phyloP scores from a whole-genome alignment of 306 rosid genomes.

The Datisca glomerata region DNA sequence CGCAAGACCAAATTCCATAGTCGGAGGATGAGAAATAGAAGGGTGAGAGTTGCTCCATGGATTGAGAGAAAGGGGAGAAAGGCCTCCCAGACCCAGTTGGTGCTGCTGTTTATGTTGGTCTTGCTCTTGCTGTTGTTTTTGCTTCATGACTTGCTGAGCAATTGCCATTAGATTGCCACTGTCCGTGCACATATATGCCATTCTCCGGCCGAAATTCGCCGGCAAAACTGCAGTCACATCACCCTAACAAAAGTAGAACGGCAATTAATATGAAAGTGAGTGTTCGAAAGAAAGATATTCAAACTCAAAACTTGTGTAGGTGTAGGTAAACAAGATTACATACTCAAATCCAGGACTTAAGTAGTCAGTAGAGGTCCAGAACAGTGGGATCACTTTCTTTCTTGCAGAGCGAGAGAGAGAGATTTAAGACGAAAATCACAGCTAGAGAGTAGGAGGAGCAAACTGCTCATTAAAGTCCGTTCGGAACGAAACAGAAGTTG shows the following conservation, averaged over 20 bases:
- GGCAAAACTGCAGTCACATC: constrained; percentile 34
- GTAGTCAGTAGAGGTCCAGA: too few relatives aligned
- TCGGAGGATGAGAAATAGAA: constrained; percentile 13
- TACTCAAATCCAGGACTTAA: too few relatives aligned
- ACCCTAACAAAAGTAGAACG: constrained; percentile 9
- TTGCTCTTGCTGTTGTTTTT: constrained; percentile 74
- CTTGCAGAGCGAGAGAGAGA: too few relatives aligned
- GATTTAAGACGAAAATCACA: too few relatives aligned
- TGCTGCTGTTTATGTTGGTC: constrained; percentile 40
- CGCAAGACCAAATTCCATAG: constrained; percentile 35
- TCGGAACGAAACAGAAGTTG: too few relatives aligned
- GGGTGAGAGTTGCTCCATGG: constrained; percentile 46
- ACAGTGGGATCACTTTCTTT: too few relatives aligned
- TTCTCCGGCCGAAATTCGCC: constrained; percentile 39
- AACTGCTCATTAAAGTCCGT: too few relatives aligned
- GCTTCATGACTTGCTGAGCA: constrained; percentile 94
- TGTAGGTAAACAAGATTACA: neutral
- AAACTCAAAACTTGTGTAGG: neutral
- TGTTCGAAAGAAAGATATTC: too few relatives aligned
- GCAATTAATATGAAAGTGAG: neutral
- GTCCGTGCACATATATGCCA: constrained; percentile 94
- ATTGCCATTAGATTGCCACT: constrained; percentile 97
- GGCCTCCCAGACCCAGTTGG: constrained; percentile 22
- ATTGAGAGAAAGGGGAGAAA: constrained; percentile 34
- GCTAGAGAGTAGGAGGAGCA: too few relatives aligned